Evolutionary conservation across 345 rosid species (phyloP).

Genomic region (Nephelium lappaceum): DNA sequence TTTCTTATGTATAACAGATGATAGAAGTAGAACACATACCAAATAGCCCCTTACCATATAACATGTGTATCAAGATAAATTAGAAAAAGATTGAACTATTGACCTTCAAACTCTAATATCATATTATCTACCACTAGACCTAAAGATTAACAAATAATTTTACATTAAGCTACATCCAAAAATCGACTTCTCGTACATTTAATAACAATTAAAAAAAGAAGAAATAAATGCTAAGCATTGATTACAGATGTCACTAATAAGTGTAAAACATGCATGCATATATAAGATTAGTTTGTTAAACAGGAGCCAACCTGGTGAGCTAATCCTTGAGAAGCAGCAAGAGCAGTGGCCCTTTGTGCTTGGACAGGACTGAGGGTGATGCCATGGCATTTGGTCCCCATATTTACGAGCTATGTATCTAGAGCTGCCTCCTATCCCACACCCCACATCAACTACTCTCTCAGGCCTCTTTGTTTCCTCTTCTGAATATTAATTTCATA

Average conservation of each 20-base stretch:
- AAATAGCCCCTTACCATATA: too few relatives aligned
- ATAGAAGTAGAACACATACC: too few relatives aligned
- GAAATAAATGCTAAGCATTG: not conserved
- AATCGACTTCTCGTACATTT: not conserved
- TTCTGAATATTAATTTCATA: constrained; percentile 24
- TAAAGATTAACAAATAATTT: too few relatives aligned
- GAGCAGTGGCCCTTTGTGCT: constrained; percentile 73
- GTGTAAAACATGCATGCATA: too few relatives aligned
- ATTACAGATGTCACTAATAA: too few relatives aligned
- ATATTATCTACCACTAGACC: too few relatives aligned
- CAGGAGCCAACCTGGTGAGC: constrained; percentile 57
- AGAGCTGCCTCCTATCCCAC: constrained; percentile 97
- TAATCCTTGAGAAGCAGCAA: constrained; percentile 67
- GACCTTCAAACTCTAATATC: too few relatives aligned
- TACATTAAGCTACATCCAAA: not conserved
- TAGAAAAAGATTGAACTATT: too few relatives aligned
- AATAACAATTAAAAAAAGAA: too few relatives aligned
- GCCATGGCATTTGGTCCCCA: constrained; percentile 68
- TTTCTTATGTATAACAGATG: too few relatives aligned
- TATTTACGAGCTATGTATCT: constrained; percentile 70
- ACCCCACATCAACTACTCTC: constrained; percentile 89
- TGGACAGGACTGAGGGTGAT: constrained; percentile 89
- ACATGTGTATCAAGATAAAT: too few relatives aligned
- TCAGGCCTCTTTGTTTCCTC: constrained; percentile 45
- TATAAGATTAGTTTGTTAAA: not conserved